Conservation (phyloP, 2,329 filamentous ascomycete species). For the Fusarium sp. region DNA sequence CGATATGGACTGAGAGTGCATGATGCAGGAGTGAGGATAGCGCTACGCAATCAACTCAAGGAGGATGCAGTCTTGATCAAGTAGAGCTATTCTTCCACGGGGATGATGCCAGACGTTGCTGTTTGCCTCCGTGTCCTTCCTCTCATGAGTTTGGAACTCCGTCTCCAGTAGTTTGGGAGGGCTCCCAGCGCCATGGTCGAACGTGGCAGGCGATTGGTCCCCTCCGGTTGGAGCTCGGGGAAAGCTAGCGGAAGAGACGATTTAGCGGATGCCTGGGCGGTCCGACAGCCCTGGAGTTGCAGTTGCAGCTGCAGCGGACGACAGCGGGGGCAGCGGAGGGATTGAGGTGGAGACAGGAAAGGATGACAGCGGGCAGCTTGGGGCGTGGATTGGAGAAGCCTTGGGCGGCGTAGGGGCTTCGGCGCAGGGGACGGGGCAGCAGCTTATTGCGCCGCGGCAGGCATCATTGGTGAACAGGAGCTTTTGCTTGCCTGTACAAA, state of each 20-base stretch:
- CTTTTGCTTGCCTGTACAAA: conserved; percentile 7
- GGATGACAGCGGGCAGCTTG: conserved; percentile 34
- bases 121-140: conserved; percentile 5
- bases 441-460: conserved; percentile 33
- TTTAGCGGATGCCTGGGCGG: conserved; percentile 18
- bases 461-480: conserved; percentile 20
- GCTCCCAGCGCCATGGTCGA: conserved; percentile 40
- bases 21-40: conserved; percentile 5
- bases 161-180: conserved; percentile 31
- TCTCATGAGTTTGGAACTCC: conserved; percentile 16
- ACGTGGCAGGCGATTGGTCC: conserved; percentile 36
- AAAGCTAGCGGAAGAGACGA: conserved; percentile 20
- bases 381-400: conserved; percentile 32
- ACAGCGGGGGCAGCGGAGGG: conserved; percentile 6
- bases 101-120: conserved; percentile 12
- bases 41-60: not conserved
- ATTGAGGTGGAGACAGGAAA: conserved; percentile 20
- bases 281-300: conserved; percentile 27
- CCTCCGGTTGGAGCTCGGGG: conserved; percentile 26
- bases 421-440: conserved; percentile 35
- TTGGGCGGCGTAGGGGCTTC: conserved; percentile 20
- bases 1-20: not conserved
- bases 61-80: not conserved
- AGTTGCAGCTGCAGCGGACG: conserved; percentile 22
- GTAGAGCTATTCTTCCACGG: not conserved